A percentile compares a stretch with the other conserved stretches of the same genome.
Conservation (phyloP, 768 basidiomycete genomes). For the Hebeloma cylindrosporum region DNA sequence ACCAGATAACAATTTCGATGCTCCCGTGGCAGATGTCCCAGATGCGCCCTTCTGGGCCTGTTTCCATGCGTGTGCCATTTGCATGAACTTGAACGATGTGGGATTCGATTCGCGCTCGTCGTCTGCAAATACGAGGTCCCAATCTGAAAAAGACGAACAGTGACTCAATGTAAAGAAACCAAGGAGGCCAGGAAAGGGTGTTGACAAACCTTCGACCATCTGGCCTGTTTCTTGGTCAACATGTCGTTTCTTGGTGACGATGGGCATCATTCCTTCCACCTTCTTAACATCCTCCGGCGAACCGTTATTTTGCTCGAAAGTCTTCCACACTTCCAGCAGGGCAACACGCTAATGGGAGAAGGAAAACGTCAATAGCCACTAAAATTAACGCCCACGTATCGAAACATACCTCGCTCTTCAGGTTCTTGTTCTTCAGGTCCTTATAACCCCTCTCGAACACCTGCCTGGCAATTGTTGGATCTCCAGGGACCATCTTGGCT, state of each 20-base stretch:
- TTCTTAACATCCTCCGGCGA: slow-evolving; percentile 66
- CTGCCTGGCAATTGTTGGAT: slow-evolving; percentile 61
- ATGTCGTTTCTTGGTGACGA: slow-evolving; percentile 41
- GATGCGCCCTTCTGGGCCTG: slow-evolving; percentile 79
- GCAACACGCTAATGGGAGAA: slow-evolving; percentile 69
- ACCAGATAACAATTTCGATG: slow-evolving; percentile 68
- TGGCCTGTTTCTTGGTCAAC: slow-evolving; percentile 82
- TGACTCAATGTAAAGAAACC: too few relatives aligned
- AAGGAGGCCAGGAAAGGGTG: slow-evolving; percentile 20
- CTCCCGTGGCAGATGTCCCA: too few relatives aligned
- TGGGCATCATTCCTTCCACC: slow-evolving; percentile 90
- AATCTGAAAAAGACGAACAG: slow-evolving; percentile 85
- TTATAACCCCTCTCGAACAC: slow-evolving; percentile 86
- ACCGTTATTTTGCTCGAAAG: slow-evolving; percentile 82
- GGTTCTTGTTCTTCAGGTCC: slow-evolving; percentile 70
- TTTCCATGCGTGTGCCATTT: slow-evolving; percentile 94
- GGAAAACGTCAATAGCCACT: slow-evolving; percentile 1
- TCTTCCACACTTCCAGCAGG: slow-evolving; percentile 90
- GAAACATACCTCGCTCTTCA: slow-evolving; percentile 78
- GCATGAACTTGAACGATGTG: slow-evolving; percentile 92
- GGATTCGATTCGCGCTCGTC: slow-evolving; percentile 94
- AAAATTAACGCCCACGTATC: too few relatives aligned
- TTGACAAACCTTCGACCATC: slow-evolving; percentile 82
- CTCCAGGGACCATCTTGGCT: slow-evolving; percentile 65
- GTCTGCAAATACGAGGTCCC: slow-evolving; percentile 94